A percentile compares a stretch with the other conserved stretches of the same genome.
These are phyloP conservation scores for Talaromyces nanjingensis DNA, from an alignment of 495 filamentous ascomycete genomes.

Conservation along the genomic window DNA sequence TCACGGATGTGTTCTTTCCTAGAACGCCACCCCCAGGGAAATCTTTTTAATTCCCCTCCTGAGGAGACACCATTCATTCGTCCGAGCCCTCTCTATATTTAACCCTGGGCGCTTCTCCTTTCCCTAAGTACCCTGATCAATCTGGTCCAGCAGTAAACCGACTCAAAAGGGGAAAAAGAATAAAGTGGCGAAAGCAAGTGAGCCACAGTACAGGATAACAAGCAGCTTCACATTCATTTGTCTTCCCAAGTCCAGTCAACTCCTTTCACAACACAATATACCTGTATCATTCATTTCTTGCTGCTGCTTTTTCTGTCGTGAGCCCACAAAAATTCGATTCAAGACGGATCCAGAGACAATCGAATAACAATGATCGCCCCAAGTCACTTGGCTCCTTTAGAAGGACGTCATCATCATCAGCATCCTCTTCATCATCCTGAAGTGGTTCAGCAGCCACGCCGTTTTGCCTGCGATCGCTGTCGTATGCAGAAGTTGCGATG, in stretches of 20 bases:
- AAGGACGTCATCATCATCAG: slow-evolving; percentile 1
- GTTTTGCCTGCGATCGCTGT: slow-evolving; percentile 12
- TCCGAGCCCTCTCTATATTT: neutral
- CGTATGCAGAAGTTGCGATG: slow-evolving; percentile 13
- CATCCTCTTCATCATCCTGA: neutral
- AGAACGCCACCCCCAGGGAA: neutral
- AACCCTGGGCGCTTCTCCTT: neutral
- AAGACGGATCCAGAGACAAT: neutral
- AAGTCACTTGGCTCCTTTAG: slow-evolving; percentile 2
- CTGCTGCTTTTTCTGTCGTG: neutral
- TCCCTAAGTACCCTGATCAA: neutral
- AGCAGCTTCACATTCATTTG: neutral
- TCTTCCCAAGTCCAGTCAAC: neutral
- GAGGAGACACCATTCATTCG: neutral
- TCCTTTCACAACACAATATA: neutral
- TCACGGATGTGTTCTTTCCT: neutral
- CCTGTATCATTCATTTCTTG: neutral
- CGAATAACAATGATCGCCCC: slow-evolving; percentile 1
- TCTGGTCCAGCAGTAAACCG: neutral
- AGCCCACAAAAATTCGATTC: neutral
- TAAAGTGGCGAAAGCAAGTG: neutral
- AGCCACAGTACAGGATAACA: neutral
- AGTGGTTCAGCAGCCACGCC: slow-evolving; percentile 10
- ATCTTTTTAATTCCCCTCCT: neutral
- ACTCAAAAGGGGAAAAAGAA: neutral